Base-by-base conservation (phyloP, 495 filamentous ascomycete genomes). In the Penicillium lividum region DNA sequence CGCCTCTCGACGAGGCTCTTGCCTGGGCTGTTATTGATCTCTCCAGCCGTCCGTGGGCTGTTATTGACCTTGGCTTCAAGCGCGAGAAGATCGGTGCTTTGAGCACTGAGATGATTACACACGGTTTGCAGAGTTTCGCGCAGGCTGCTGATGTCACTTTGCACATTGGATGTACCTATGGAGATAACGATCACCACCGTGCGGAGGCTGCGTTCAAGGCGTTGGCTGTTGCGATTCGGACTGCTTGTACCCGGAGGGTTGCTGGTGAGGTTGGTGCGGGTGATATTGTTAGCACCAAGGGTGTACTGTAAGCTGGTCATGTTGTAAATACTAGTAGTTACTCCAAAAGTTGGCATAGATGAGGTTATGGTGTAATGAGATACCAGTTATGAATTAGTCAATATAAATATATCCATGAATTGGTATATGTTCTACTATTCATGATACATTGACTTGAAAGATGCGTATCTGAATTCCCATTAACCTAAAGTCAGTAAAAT, bases 121-220 rank as follows among this genome's bases (percentile, higher is more conserved):
- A 98, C 77, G 93, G 93, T 47, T 71, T 98, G 72, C 86, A 92
- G 76, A 93, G 89, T 75, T 98, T 96, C 75, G 92, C 93, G 40
- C 89, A 93, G 77, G 89, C 84, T 5, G 91, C 94, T 7, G 85
- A 89, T n/a, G 80, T 97, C 48, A 98, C 94, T 30, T 70, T 98
- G 74, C 94, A 98, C 77, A 89, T 98, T 49, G 91, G 97, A 70
- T 91, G 89, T 68, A 67, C 95, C 44, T 81, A 89, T 53, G 94
- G 94, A 28, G 83, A 89, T 47, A 98, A 98, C 74, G 95, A 98
- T 74, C 94, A 98, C 73, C 94, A 98, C 73, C 79, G 92, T 51
- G 95, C 94, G 29, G 94, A 98, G 83, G 93, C 89, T 68, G 94
- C 94, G 44, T 98, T 98, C 70, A 98, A 98, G 83, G 95, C 95